These are phyloP conservation scores for Penicillium sp. DNA, from an alignment of 2,329 filamentous ascomycete species.

Conservation along the genomic window DNA sequence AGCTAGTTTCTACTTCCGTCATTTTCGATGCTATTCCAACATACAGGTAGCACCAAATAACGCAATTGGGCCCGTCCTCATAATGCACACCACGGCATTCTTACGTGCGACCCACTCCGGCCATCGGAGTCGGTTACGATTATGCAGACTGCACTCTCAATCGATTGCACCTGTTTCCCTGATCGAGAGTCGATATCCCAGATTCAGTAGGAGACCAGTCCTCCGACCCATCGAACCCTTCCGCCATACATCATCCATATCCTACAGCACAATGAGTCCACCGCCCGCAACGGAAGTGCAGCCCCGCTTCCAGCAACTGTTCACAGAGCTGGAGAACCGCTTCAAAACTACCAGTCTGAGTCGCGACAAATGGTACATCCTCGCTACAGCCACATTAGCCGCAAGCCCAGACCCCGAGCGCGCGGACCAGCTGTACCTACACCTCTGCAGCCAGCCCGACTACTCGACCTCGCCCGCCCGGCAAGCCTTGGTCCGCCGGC, in stretches of 20 bases:
- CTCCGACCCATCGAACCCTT: background rate
- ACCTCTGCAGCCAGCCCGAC: slow-evolving; percentile 51
- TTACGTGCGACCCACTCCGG: slow-evolving; percentile 12
- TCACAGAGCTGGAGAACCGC: slow-evolving; percentile 27
- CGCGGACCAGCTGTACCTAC: slow-evolving; percentile 52
- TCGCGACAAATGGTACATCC: slow-evolving; percentile 33
- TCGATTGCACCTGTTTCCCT: background rate
- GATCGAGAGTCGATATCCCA: background rate
- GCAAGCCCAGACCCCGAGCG: slow-evolving; percentile 51
- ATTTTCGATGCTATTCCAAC: background rate
- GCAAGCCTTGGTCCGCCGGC: slow-evolving; percentile 34
- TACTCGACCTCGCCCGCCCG: slow-evolving; percentile 29
- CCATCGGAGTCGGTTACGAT: slow-evolving; percentile 7
- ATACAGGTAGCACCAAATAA: background rate
- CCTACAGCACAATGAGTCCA: slow-evolving; percentile 14
- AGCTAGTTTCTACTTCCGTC: background rate
- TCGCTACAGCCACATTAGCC: slow-evolving; percentile 43
- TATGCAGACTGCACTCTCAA: background rate
- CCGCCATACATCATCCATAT: background rate
- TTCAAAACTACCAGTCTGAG: slow-evolving; percentile 26
- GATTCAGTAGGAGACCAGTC: background rate
- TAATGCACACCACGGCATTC: background rate
- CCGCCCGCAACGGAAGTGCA: slow-evolving; percentile 18
- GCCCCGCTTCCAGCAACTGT: slow-evolving; percentile 28
- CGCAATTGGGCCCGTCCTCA: background rate